Base-by-base conservation (phyloP, 805 yeast species). In the Grigorovia humatica region DNA sequence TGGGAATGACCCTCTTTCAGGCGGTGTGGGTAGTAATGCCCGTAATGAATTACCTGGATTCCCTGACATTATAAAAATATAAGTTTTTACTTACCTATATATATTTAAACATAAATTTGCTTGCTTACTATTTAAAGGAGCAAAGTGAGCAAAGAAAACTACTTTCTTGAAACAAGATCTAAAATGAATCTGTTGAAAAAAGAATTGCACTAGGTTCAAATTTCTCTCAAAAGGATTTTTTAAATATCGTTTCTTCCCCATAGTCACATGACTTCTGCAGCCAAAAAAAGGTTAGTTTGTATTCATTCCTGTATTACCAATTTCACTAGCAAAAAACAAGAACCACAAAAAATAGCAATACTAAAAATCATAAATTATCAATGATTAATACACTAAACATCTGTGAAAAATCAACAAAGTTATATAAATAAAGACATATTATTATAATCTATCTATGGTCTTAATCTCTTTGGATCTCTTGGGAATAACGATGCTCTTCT, bases 401-500 rank as follows among this genome's bases (percentile, higher is more conserved):
- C n/a, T n/a, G n/a, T n/a, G n/a, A n/a, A n/a, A n/a, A n/a, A 32
- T 32, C 38, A 32, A 32, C 15, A 32, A 30, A 32, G 11, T 11
- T 32, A 32, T 32, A 32, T 32, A 13, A 23, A 23, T 23, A 23
- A 3, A 23, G 27, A 23, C 27, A 23, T 23, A 23, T 23, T 23
- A 4, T 23, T 6, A 4, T 32, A 32, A 32, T 32, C 38, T 32
- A 44, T 19, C 52, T 53, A 85, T 76, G 99, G 99, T 68, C 86
- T 82, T 65, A 93, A 76, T 75, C 99, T 83, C 70, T 74, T 83
- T 59, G 99, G 99, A 72, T 93, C 99, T 76, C 99, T 86, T 68
- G 99, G 99, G 93, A 93, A 93, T 68, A 91, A 74, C 12, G 96
- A 85, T n/a, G 99, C 97, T 69, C 99, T 84, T 73, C 99, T 85